A percentile compares a stretch with the other conserved stretches of the same genome.
These are phyloP conservation scores for Termitomyces titanicus DNA, from an alignment of 768 basidiomycete genomes.

Conservation along the genomic window DNA sequence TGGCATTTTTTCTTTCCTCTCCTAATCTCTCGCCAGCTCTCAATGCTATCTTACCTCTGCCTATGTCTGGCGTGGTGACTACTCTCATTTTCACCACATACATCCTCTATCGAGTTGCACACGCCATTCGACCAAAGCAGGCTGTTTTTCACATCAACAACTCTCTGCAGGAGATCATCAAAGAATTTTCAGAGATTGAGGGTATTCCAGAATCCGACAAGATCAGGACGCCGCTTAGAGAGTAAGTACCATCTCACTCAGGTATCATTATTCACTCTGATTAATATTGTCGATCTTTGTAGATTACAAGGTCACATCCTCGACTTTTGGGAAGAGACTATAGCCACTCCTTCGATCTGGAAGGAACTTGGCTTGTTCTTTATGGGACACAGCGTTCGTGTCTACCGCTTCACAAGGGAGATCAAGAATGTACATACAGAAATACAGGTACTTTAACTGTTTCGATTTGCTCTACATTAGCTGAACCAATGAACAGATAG, in stretches of 20 bases:
- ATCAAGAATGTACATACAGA: background rate
- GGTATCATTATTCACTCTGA: background rate
- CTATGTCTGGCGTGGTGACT: background rate
- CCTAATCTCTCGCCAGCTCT: background rate
- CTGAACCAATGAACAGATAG: background rate
- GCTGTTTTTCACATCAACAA: background rate
- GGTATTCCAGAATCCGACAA: background rate
- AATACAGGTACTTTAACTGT: background rate
- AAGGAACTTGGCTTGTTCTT: background rate
- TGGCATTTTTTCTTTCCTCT: too few species aligned
- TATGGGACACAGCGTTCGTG: background rate
- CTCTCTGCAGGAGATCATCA: background rate
- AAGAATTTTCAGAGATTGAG: background rate
- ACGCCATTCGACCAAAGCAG: background rate
- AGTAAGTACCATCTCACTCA: background rate
- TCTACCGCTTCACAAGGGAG: background rate
- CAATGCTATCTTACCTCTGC: background rate
- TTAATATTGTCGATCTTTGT: background rate
- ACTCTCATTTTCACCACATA: background rate
- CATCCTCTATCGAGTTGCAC: background rate
- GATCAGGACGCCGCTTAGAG: background rate
- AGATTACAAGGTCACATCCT: background rate
- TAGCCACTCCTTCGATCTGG: background rate
- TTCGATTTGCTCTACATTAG: background rate
- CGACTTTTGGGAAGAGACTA: background rate